Evolutionary conservation across 176 grass and related monocot species (phyloP).

Genomic region (Eragrostis nindensis): DNA sequence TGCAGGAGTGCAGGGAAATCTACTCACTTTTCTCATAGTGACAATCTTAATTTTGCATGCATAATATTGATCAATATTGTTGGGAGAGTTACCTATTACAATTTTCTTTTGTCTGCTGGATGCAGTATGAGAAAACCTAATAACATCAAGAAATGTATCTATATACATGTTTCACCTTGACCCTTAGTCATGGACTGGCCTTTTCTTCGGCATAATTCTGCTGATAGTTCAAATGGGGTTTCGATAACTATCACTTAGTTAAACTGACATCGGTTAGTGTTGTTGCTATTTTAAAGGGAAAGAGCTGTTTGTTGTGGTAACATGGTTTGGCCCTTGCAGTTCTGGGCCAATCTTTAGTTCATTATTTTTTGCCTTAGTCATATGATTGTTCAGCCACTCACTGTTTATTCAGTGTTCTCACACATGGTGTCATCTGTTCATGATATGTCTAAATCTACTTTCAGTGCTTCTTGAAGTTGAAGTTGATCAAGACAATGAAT

Average conservation of each 20-base stretch:
- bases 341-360: conserved; percentile 28
- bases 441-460: conserved; percentile 24
- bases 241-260: conserved; percentile 8
- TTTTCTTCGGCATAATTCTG: background rate
- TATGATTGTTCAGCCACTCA: conserved; percentile 16
- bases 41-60: conserved; percentile 20
- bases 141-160: background rate
- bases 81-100: background rate
- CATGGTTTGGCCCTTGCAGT: conserved; percentile 18
- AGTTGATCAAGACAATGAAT: conserved; percentile 30
- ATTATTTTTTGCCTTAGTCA: background rate
- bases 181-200: conserved; percentile 1
- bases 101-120: conserved; percentile 11
- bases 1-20: conserved; percentile 1
- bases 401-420: conserved; percentile 22
- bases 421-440: conserved; percentile 25
- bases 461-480: conserved; percentile 31
- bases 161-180: conserved; percentile 25
- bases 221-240: conserved; percentile 24
- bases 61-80: conserved; percentile 7
- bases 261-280: background rate
- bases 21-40: conserved; percentile 6
- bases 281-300: conserved; percentile 26
- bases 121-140: background rate
- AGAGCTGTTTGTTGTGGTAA: background rate